phyloP scores from a whole-genome alignment of 2,329 filamentous ascomycete genomes.

The Geosmithia flava region DNA sequence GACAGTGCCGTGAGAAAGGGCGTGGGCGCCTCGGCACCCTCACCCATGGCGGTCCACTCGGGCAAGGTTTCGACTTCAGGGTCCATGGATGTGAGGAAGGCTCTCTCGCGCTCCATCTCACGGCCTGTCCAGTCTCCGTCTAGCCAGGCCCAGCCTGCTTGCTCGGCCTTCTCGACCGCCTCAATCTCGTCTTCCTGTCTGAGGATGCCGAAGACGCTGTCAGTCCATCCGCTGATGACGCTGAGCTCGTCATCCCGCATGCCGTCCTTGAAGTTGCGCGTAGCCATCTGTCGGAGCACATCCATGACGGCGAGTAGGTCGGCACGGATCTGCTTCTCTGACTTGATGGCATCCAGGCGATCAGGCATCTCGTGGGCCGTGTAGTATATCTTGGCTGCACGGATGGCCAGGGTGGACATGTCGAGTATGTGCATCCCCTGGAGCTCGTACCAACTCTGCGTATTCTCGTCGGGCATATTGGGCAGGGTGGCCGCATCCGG shows the following conservation, averaged over 20 bases:
- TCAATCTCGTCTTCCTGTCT: slow-evolving; percentile 67
- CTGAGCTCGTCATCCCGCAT: slow-evolving; percentile 66
- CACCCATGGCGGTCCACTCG: slow-evolving; percentile 44
- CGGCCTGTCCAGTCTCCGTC: slow-evolving; percentile 62
- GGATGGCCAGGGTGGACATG: slow-evolving; percentile 87
- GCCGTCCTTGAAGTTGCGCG: slow-evolving; percentile 73
- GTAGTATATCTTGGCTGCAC: slow-evolving; percentile 92
- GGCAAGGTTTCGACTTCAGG: slow-evolving; percentile 48
- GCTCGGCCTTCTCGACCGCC: slow-evolving; percentile 55
- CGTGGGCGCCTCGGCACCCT: slow-evolving; percentile 42
- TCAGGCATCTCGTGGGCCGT: slow-evolving; percentile 82
- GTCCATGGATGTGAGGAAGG: slow-evolving; percentile 71
- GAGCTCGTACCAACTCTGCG: slow-evolving; percentile 68
- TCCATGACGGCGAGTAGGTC: slow-evolving; percentile 83
- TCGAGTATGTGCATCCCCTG: slow-evolving; percentile 89
- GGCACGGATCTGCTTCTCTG: slow-evolving; percentile 72
- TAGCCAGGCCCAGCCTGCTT: slow-evolving; percentile 71
- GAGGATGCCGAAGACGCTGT: slow-evolving; percentile 65
- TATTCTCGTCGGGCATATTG: slow-evolving; percentile 30
- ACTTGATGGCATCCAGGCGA: slow-evolving; percentile 73
- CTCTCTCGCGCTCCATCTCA: slow-evolving; percentile 67
- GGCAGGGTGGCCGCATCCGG: slow-evolving; percentile 16
- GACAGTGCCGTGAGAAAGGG: slow-evolving; percentile 63
- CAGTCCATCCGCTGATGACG: slow-evolving; percentile 70
- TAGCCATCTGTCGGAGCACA: slow-evolving; percentile 81